Base-by-base conservation (phyloP, 2,329 filamentous ascomycete genomes). In the Colletotrichum tanaceti region DNA sequence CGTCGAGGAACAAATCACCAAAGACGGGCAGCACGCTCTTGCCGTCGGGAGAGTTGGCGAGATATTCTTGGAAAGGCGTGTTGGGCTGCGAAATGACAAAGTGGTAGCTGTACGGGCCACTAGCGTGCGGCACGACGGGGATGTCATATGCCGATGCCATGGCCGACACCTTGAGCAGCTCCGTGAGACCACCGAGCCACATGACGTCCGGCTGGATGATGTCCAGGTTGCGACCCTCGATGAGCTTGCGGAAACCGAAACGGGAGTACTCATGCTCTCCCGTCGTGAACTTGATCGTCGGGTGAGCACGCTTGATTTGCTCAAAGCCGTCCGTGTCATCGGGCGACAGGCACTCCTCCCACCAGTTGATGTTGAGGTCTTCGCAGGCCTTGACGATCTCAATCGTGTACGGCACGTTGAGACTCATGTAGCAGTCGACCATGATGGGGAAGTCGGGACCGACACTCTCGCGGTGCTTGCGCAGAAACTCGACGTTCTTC, bases 131-230 rank as follows among this genome's bases (percentile, higher is more conserved):
- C 16, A 98, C 93, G 18, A 98, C 94, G 14, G 94, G 94, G 69
- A 98, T 92, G 76, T 98, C 94, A 80, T 98, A 98, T 24, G 94
- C 94, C 5, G 94, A 89, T 4, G 94, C 94, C 88, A 97, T 91
- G 62, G 94, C 91, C 18, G 93, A 88, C 60, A 98, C 91, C 81
- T 93, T 96, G 72, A 98, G 89, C 66, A 98, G 86, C 81, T 98
- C 94, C 0, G 94, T 98, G 85, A 98, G 80, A 70, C 94, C 94
- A 71, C 94, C 94, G 16, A 97, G 89, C 94, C 94, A 98, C 94
- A 98, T 98, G 72, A 98, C 94, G 76, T 98, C 94, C 16, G 94
- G 94, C 82, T 97, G 94, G 75, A 98, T 89, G 74, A 98, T 97
- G 78, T 98, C 94, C 69, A 98, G 84, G 80, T 97, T 97, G 73